These are phyloP conservation scores for Hypoxylon subgilvum DNA, from an alignment of 495 filamentous ascomycete species.

Conservation along the genomic window DNA sequence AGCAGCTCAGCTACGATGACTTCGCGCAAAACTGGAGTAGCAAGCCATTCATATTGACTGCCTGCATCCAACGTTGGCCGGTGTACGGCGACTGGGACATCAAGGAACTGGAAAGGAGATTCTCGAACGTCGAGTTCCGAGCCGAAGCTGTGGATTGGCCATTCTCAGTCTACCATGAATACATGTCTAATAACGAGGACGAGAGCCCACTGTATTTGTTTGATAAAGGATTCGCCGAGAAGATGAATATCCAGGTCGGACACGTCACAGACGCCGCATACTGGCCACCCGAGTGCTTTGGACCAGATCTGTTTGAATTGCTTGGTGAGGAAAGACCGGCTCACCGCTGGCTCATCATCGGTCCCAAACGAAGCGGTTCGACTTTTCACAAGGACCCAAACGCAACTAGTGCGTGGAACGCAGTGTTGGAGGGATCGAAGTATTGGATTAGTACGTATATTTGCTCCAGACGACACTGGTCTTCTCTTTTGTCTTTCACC, in stretches of 20 bases:
- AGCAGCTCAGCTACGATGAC: conserved; percentile 70
- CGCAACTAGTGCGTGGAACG: conserved; percentile 88
- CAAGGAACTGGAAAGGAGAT: conserved; percentile 64
- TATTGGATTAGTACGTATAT: conserved; percentile 91
- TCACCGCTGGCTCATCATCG: conserved; percentile 91
- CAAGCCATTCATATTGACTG: conserved; percentile 85
- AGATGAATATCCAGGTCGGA: conserved; percentile 76
- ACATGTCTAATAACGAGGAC: conserved; percentile 82
- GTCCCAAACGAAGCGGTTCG: conserved; percentile 86
- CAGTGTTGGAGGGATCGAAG: conserved; percentile 86
- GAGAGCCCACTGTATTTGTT: conserved; percentile 95
- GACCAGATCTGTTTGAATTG: conserved; percentile 83
- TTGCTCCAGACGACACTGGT: no score
- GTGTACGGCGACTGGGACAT: conserved; percentile 77
- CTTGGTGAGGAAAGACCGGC: conserved; percentile 83
- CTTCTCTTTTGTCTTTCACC: no score
- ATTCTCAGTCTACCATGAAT: conserved; percentile 76
- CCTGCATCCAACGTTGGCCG: conserved; percentile 84
- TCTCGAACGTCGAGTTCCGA: conserved; percentile 72
- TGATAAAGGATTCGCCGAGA: conserved; percentile 83
- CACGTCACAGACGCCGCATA: conserved; percentile 65
- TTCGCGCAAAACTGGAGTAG: conserved; percentile 79
- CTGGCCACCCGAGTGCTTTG: conserved; percentile 86
- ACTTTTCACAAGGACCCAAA: conserved; percentile 90
- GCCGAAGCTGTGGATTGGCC: conserved; percentile 96